These are phyloP conservation scores for Phytophthora litchii DNA, from an alignment of 352 stramenopile genomes.

Conservation along the genomic window DNA sequence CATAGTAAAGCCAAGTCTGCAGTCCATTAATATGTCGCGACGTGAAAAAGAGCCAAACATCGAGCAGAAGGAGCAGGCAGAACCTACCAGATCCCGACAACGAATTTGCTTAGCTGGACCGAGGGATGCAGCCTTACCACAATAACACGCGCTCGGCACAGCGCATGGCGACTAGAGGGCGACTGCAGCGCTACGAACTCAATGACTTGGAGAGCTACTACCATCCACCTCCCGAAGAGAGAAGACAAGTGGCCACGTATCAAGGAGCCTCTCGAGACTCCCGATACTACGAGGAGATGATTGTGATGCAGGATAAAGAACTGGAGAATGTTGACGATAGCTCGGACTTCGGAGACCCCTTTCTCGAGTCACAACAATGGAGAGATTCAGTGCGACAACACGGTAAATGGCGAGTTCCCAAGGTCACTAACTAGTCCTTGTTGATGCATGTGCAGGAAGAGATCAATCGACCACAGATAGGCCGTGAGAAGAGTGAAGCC, in stretches of 20 bases:
- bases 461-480: slow-evolving; percentile 1
- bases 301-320: slow-evolving; percentile 8
- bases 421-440: neutral
- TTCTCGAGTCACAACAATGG: slow-evolving; percentile 16
- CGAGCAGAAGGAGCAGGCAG: neutral
- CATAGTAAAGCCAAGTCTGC: slow-evolving; percentile 12
- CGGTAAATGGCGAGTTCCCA: neutral
- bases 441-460: slow-evolving; percentile 13
- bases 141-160: neutral
- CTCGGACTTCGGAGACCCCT: slow-evolving; percentile 14
- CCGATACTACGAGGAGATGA: slow-evolving; percentile 1
- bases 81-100: neutral
- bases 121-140: slow-evolving; percentile 14
- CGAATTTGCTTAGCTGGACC: neutral
- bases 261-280: neutral
- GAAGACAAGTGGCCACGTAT: neutral
- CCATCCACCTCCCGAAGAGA: too few species aligned
- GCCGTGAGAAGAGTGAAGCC: slow-evolving; percentile 4
- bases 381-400: slow-evolving; percentile 14
- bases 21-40: slow-evolving; percentile 13
- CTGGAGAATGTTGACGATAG: slow-evolving; percentile 4
- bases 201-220: neutral
- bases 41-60: slow-evolving; percentile 6
- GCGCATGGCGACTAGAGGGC: neutral
- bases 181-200: slow-evolving; percentile 2